Base-by-base conservation (phyloP, 208 protist species). In the Trypanosoma vivax region DNA sequence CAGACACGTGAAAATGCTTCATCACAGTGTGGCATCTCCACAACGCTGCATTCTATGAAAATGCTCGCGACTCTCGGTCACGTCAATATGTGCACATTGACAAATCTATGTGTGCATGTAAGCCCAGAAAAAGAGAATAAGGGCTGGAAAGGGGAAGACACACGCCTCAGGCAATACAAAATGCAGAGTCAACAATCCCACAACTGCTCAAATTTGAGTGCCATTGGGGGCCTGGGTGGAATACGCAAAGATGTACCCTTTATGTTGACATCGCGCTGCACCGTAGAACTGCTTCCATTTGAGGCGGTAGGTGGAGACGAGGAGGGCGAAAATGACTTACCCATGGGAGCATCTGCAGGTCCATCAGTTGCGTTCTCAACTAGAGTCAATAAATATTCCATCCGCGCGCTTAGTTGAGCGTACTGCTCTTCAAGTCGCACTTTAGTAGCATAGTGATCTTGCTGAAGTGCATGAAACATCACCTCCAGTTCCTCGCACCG, bases 161-260 rank as follows among this genome's bases (percentile, higher is more conserved):
- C n/a, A n/a, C n/a, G n/a, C n/a, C n/a, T n/a, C n/a, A n/a, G n/a
- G n/a, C n/a, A n/a, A 21, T 10, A 21, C 13, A 9, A 7, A 45
- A 45, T 45, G 40, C 10, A 45, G 7, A 18, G 33, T n/a, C 7
- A n/a, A 13, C 16, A 27, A 34, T 21, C 28, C 35, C 43, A 61
- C 1, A 21, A 21, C 23, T 46, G n/a, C 25, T 51, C 40, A 37
- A 62, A 23, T 37, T 66, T 71, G 25, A 89, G 65, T 5, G 75
- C 60, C 30, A 89, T 73, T 31, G 81, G 76, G 29, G 81, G 75
- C 24, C 66, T 73, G 9, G 77, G 75, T n/a, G 81, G 76, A 40
- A 85, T 41, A 50, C 76, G 81, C 46, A 71, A 46, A 29, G 50
- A 50, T 46, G 38, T 58, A n/a, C 42, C 43, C 25, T 34, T 55